Evolutionary conservation across 179 eudicot species (phyloP).

Genomic region (Silene noctiflora): DNA sequence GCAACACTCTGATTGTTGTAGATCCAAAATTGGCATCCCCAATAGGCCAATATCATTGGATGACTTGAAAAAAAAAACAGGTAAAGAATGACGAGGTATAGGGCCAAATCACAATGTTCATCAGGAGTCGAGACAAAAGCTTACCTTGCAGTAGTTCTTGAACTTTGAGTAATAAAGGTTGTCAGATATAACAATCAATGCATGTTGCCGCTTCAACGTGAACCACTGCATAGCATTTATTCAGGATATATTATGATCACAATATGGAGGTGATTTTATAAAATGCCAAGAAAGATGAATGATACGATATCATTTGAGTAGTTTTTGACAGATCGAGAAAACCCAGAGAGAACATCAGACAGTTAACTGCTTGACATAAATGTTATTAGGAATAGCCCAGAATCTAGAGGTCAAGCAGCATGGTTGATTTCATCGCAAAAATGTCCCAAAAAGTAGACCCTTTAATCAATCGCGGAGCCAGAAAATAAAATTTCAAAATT

Average conservation of each 20-base stretch:
- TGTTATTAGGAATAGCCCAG: too few species aligned
- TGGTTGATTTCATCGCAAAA: background rate
- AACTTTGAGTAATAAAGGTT: conserved; percentile 82
- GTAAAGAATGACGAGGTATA: background rate
- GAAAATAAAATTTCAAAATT: too few species aligned
- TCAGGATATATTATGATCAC: background rate
- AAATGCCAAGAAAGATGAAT: background rate
- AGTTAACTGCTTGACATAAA: too few species aligned
- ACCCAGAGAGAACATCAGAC: background rate
- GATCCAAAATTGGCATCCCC: too few species aligned
- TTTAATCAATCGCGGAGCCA: too few species aligned
- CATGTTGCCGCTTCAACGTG: conserved; percentile 97
- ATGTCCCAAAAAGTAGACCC: background rate
- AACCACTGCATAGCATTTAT: conserved; percentile 65
- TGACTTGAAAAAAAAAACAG: too few species aligned
- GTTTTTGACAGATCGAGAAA: background rate
- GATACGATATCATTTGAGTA: background rate
- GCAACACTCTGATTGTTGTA: background rate
- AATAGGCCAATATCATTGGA: too few species aligned
- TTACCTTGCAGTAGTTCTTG: conserved; percentile 74
- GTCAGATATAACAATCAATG: conserved; percentile 69
- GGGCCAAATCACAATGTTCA: background rate
- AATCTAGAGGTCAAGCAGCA: too few species aligned
- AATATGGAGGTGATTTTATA: background rate
- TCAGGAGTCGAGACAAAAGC: conserved; percentile 7